These are phyloP conservation scores for Nemania serpens DNA, from an alignment of 2,329 filamentous ascomycete species.

Conservation along the genomic window DNA sequence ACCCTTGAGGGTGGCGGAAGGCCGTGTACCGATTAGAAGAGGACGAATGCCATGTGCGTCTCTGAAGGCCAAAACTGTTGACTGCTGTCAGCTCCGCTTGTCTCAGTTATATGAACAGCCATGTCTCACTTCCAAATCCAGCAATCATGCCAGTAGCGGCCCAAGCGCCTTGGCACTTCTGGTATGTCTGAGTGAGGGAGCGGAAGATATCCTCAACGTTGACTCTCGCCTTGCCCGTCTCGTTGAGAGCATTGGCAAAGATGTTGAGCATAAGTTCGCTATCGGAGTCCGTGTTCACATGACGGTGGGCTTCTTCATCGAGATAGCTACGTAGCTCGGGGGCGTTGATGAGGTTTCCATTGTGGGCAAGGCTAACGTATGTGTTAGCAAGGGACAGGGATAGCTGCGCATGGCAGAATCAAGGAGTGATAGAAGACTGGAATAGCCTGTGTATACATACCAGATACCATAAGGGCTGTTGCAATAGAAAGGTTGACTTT, in stretches of 20 bases:
- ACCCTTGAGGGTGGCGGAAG: slow-evolving; percentile 57
- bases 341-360: slow-evolving; percentile 78
- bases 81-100: background rate
- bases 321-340: slow-evolving; percentile 64
- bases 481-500: slow-evolving; percentile 81
- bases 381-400: background rate
- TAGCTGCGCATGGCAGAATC: background rate
- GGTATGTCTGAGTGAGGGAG: slow-evolving; percentile 73
- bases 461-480: slow-evolving; percentile 77
- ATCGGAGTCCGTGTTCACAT: slow-evolving; percentile 60
- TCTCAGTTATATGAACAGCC: background rate
- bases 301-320: slow-evolving; percentile 61
- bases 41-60: slow-evolving; percentile 81
- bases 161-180: slow-evolving; percentile 75
- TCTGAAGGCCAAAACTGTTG: slow-evolving; percentile 48
- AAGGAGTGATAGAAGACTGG: background rate
- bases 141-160: slow-evolving; percentile 86
- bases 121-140: slow-evolving; percentile 65
- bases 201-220: slow-evolving; percentile 81
- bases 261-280: slow-evolving; percentile 62
- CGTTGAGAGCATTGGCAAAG: slow-evolving; percentile 78
- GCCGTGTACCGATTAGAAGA: slow-evolving; percentile 70
- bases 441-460: slow-evolving; percentile 10
- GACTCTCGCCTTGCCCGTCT: slow-evolving; percentile 82
- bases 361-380: slow-evolving; percentile 62